phyloP scores from a whole-genome alignment of 495 filamentous ascomycete genomes.

The Podospora australis region DNA sequence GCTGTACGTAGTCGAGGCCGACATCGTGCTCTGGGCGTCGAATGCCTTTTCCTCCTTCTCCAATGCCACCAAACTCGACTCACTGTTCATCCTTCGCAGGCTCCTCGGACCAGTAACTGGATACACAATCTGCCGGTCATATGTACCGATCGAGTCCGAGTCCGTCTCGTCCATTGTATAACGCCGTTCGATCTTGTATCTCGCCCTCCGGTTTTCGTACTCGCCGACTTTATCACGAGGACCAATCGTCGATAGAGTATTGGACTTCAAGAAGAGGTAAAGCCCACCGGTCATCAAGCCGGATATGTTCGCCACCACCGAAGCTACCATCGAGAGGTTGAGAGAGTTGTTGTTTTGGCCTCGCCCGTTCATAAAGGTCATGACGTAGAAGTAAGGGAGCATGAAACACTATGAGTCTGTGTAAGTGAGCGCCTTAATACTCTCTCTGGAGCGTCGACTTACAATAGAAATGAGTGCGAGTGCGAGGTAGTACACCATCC shows the following conservation, averaged over 20 bases:
- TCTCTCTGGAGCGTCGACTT: constrained; percentile 4
- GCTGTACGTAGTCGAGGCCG: constrained; percentile 11
- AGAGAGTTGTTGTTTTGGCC: constrained; percentile 19
- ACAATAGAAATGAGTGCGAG: constrained; percentile 39
- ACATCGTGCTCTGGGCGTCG: constrained; percentile 6
- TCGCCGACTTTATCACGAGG: constrained; percentile 36
- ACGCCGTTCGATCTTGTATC: constrained; percentile 22
- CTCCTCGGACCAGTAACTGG: constrained; percentile 20
- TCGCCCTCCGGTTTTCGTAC: constrained; percentile 31
- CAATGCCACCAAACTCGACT: constrained; percentile 24
- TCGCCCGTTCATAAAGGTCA: constrained; percentile 26
- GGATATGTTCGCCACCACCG: constrained; percentile 43
- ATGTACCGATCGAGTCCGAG: no score
- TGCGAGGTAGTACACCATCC: constrained; percentile 43
- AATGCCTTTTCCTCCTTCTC: constrained; percentile 23
- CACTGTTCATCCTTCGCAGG: constrained; percentile 29
- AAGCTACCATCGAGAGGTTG: constrained; percentile 39
- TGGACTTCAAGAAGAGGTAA: constrained; percentile 44
- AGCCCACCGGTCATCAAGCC: constrained; percentile 43
- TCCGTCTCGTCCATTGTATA: constrained; percentile 19
- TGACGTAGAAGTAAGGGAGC: constrained; percentile 38
- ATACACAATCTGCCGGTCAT: constrained; percentile 29
- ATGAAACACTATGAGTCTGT: constrained; percentile 31
- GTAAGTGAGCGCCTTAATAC: constrained; percentile 12
- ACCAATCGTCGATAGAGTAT: constrained; percentile 33